Conservation (phyloP, 1,284 basidiomycete species). For the Porogramme epimiltina region DNA sequence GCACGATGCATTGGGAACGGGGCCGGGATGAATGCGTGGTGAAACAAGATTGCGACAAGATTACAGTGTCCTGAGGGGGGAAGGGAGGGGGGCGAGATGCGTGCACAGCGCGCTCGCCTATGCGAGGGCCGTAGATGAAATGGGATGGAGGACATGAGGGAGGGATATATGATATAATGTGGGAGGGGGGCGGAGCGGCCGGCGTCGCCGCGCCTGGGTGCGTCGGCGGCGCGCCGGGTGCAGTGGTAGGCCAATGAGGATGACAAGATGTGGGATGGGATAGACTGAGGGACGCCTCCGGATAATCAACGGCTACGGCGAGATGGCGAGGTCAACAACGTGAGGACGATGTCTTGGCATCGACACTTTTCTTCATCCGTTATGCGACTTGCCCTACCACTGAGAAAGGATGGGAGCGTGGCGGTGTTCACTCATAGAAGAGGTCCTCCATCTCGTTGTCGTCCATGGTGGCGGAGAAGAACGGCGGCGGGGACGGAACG, state of each 20-base stretch:
- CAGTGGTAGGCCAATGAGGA: no score
- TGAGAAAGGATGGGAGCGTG: not conserved
- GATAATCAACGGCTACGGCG: constrained; percentile 13
- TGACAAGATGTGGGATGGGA: not conserved
- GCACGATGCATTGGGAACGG: constrained; percentile 4
- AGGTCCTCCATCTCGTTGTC: constrained; percentile 28
- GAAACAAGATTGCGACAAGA: constrained; percentile 22
- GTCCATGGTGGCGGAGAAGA: constrained; percentile 26
- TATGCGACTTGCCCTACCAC: no score
- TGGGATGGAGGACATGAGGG: not conserved
- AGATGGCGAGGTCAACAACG: constrained; percentile 8
- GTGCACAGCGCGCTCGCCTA: constrained; percentile 19
- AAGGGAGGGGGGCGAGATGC: constrained; percentile 8
- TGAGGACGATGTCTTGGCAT: constrained; percentile 14
- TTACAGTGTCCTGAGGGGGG: constrained; percentile 21
- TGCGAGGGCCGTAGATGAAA: constrained; percentile 16
- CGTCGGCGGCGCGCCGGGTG: no score
- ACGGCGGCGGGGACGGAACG: constrained; percentile 22
- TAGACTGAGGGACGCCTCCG: not conserved
- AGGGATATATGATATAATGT: not conserved
- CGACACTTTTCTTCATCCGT: constrained; percentile 21
- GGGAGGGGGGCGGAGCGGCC: not conserved
- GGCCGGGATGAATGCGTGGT: constrained; percentile 10
- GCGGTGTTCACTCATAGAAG: constrained; percentile 21
- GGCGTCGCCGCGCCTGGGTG: not conserved